Percentiles rank a stretch among this genome's conserved stretches.
Evolutionary conservation across 768 basidiomycete species (phyloP).

Genomic region (Clathrus columnatus): DNA sequence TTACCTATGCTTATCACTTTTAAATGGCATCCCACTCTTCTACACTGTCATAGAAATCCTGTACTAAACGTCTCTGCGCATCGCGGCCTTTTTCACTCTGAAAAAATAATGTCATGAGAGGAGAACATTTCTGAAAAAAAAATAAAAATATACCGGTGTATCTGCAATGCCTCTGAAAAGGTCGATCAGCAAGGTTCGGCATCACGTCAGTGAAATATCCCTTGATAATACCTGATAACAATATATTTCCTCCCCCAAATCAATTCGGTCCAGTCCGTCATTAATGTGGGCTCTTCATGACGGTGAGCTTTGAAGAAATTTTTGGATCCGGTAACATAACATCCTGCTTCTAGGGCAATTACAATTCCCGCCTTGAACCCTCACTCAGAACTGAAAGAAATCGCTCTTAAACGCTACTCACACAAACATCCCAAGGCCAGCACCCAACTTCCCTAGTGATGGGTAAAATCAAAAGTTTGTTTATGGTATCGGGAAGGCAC

Average conservation of each 20-base stretch:
- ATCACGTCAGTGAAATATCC: background rate
- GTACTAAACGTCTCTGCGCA: constrained; percentile 71
- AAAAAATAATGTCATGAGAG: constrained; percentile 1
- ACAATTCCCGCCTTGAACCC: constrained; percentile 77
- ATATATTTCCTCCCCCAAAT: constrained; percentile 78
- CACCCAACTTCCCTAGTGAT: constrained; percentile 69
- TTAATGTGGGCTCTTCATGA: constrained; percentile 37
- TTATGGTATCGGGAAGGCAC: constrained; percentile 17
- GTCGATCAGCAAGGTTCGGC: background rate
- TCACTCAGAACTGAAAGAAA: background rate
- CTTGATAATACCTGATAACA: constrained; percentile 35
- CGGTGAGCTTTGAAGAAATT: constrained; percentile 20
- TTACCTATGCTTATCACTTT: no score
- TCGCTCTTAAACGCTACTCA: no score
- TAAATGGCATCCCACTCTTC: constrained; percentile 35
- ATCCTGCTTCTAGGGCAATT: constrained; percentile 86
- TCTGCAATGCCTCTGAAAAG: constrained; percentile 50
- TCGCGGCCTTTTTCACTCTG: constrained; percentile 55
- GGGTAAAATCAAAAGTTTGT: background rate
- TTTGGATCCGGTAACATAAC: constrained; percentile 66
- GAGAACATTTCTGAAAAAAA: background rate
- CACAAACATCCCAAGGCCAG: constrained; percentile 84
- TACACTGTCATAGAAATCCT: constrained; percentile 80
- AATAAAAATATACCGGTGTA: constrained; percentile 33
- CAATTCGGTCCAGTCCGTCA: constrained; percentile 34